Evolutionary conservation across 2,329 filamentous ascomycete species (phyloP).

Genomic region (Claviceps maximensis): DNA sequence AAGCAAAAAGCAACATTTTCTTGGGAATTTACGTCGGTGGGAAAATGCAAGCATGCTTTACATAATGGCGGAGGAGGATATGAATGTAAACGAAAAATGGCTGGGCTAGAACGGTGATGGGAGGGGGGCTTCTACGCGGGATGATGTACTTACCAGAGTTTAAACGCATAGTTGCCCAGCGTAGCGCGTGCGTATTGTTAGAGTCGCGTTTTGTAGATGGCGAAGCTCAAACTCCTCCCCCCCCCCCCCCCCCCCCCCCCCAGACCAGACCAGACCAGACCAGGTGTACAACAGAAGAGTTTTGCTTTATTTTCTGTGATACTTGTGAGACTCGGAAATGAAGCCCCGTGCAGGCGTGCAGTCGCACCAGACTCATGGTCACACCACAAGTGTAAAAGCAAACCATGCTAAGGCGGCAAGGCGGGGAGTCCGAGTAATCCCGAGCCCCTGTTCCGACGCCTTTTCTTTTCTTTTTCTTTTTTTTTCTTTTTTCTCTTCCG

Average conservation of each 20-base stretch:
- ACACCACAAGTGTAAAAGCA: no score
- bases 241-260: no score
- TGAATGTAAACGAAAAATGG: background rate
- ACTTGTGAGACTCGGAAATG: no score
- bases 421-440: no score
- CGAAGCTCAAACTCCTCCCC: background rate
- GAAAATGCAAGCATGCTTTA: slow-evolving; percentile 4
- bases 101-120: background rate
- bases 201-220: background rate
- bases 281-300: no score
- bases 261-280: no score
- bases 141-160: background rate
- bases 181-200: background rate
- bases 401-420: no score
- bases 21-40: slow-evolving; percentile 1
- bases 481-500: background rate
- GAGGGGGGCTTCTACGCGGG: background rate
- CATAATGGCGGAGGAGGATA: background rate
- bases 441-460: no score
- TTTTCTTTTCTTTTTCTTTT: background rate
- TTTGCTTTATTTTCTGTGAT: no score
- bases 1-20: background rate
- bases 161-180: background rate
- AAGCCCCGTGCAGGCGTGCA: no score
- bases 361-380: no score